These are phyloP conservation scores for Pythium guiyangense DNA, from an alignment of 352 stramenopile genomes.

Conservation along the genomic window DNA sequence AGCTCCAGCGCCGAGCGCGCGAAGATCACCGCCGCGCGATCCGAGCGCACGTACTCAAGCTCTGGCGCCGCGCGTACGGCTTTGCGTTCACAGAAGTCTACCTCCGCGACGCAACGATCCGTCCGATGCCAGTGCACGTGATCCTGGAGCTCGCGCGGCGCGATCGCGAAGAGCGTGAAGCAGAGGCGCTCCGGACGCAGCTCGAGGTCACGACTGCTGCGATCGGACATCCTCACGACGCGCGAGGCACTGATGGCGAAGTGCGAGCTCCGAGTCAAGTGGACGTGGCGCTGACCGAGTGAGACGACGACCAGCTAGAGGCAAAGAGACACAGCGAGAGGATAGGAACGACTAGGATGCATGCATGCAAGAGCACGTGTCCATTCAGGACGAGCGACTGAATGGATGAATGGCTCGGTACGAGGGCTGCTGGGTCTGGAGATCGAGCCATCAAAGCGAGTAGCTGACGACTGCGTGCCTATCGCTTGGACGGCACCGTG, in stretches of 20 bases:
- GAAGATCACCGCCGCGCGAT: slow-evolving; percentile 50
- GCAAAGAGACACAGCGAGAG: no score
- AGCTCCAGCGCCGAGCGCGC: slow-evolving; percentile 21
- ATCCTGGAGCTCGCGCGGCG: slow-evolving; percentile 59
- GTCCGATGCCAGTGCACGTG: slow-evolving; percentile 50
- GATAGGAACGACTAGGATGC: no score
- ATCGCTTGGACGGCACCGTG: slow-evolving; percentile 75
- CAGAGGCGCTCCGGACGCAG: slow-evolving; percentile 31
- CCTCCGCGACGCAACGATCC: slow-evolving; percentile 32
- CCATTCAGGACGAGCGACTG: no score
- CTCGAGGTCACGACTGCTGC: slow-evolving; percentile 31
- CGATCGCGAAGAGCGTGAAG: slow-evolving; percentile 23
- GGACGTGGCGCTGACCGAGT: slow-evolving; percentile 4
- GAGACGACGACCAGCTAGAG: no score
- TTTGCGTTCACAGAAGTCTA: slow-evolving; percentile 61
- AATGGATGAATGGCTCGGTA: no score
- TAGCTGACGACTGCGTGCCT: no score
- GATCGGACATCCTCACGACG: slow-evolving; percentile 1
- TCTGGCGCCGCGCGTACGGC: slow-evolving; percentile 54
- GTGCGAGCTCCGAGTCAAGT: slow-evolving; percentile 7
- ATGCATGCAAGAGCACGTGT: no score
- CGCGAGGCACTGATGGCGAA: background rate
- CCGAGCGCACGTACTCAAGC: slow-evolving; percentile 33
- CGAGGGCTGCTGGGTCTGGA: no score
- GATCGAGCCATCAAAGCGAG: no score